Percentiles rank a stretch among this genome's conserved stretches.
phyloP scores from a whole-genome alignment of 2,329 filamentous ascomycete species.

The Pseudogymnoascus sp. region DNA sequence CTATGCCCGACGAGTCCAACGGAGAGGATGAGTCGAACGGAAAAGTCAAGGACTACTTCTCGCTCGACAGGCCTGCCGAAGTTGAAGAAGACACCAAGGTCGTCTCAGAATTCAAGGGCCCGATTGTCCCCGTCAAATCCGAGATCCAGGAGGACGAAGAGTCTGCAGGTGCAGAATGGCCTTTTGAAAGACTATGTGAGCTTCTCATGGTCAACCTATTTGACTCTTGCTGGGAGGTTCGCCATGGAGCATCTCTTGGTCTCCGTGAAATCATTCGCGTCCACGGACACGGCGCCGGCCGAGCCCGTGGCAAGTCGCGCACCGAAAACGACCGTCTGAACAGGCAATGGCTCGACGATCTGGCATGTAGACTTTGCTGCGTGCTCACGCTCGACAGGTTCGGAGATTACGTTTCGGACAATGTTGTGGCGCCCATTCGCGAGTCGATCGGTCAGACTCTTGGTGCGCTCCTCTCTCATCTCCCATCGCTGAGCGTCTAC shows the following conservation, averaged over 20 bases:
- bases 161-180: slow-evolving; percentile 79
- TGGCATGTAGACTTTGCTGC: slow-evolving; percentile 89
- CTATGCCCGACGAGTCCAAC: slow-evolving; percentile 53
- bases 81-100: slow-evolving; percentile 87
- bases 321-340: slow-evolving; percentile 73
- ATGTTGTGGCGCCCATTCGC: slow-evolving; percentile 88
- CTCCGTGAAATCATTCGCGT: slow-evolving; percentile 83
- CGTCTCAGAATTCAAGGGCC: slow-evolving; percentile 90
- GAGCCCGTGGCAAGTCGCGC: slow-evolving; percentile 60
- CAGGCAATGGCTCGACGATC: slow-evolving; percentile 80
- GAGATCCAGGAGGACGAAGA: slow-evolving; percentile 72
- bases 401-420: slow-evolving; percentile 95
- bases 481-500: slow-evolving; percentile 71
- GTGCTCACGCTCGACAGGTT: slow-evolving; percentile 97
- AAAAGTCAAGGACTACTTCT: slow-evolving; percentile 78
- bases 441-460: slow-evolving; percentile 93
- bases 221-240: slow-evolving; percentile 87
- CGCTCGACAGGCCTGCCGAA: slow-evolving; percentile 66
- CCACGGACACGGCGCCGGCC: slow-evolving; percentile 84
- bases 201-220: slow-evolving; percentile 92
- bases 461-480: slow-evolving; percentile 77
- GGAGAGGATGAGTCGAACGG: slow-evolving; percentile 51
- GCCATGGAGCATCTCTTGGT: slow-evolving; percentile 93
- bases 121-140: slow-evolving; percentile 71
- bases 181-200: slow-evolving; percentile 87